Conservation (phyloP, 345 rosid genomes). For the Garcia nutans region DNA sequence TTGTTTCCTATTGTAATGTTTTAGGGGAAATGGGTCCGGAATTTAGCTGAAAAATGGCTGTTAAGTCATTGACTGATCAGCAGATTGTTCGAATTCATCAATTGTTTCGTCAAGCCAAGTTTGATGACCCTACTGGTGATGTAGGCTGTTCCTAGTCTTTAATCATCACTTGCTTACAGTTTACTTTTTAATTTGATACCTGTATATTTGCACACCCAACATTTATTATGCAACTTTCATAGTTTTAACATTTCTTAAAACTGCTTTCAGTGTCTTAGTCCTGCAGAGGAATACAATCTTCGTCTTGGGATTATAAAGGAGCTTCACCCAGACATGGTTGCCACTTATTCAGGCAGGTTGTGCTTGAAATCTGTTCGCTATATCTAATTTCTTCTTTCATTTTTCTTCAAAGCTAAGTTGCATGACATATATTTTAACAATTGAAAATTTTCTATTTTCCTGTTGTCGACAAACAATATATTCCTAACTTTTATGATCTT, state of each 20-base stretch:
- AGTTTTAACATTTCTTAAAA: slow-evolving; percentile 7
- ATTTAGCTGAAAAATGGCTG: slow-evolving; percentile 73
- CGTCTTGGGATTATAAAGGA: slow-evolving; percentile 97
- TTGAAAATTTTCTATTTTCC: slow-evolving; percentile 2
- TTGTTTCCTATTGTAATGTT: slow-evolving; percentile 14
- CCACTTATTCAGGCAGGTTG: slow-evolving; percentile 98
- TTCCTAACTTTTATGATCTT: slow-evolving; percentile 6
- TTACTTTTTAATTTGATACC: neutral
- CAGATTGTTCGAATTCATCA: slow-evolving; percentile 97
- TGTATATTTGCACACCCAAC: neutral
- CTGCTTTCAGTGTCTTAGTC: slow-evolving; percentile 82
- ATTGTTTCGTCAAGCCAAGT: slow-evolving; percentile 97
- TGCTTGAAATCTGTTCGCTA: slow-evolving; percentile 21
- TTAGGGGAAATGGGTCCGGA: slow-evolving; percentile 97
- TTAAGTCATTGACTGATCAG: slow-evolving; percentile 78
- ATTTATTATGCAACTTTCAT: neutral
- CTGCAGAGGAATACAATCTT: slow-evolving; percentile 97
- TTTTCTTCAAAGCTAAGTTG: neutral
- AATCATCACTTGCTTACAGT: neutral
- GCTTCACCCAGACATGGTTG: slow-evolving; percentile 97
- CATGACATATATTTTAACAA: neutral
- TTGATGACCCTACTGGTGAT: slow-evolving; percentile 93
- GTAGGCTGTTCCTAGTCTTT: slow-evolving; percentile 48
- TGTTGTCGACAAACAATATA: neutral
- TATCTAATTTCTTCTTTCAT: neutral